Base-by-base conservation (phyloP, 2,329 filamentous ascomycete species). In the Aspergillus sp. region DNA sequence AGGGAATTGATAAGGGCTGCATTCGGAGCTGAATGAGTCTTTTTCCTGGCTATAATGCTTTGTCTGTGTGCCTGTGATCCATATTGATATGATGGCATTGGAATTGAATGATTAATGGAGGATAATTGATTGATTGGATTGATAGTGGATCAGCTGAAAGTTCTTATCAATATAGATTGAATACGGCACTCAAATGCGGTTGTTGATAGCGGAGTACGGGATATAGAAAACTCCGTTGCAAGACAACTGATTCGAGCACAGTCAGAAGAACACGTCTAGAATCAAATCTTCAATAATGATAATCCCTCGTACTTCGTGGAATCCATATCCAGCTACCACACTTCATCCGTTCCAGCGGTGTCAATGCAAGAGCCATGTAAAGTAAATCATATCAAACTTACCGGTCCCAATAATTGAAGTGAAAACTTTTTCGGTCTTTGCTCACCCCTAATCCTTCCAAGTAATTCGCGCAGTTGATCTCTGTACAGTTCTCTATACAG, bases 401-500 rank as follows among this genome's bases (percentile, higher is more conserved):
- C 23, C 52, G 52, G 50, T 42, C 49, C 52, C 48, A 54, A 48
- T 39, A 32, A 43, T 35, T 35, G 13, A 25, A 15, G 32, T 44
- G 10, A 43, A 30, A 30, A 30, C 3, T 30, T 30, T 27, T 9
- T 30, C 25, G 12, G 25, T 30, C 25, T n/a, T 35, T 5, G 15
- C 33, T 49, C 54, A 49, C 38, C 47, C 44, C 49, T 30, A 19
- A 13, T 41, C 38, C 38, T 15, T 23, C 15, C 17, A 20, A 52
- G 55, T 56, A 56, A 57, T 56, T 57, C 53, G 55, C 55, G 53
- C 55, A 57, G 55, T 43, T 57, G 55, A 57, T 57, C 54, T 39
- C n/a, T 30, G 15, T 41, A 12, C 25, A 30, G 10, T 12, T 30
- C 25, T 30, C 25, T 30, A 30, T 30, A 30, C 25, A 30, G 25